Conservation (phyloP, 805 yeast species). For the Lachancea sp. region DNA sequence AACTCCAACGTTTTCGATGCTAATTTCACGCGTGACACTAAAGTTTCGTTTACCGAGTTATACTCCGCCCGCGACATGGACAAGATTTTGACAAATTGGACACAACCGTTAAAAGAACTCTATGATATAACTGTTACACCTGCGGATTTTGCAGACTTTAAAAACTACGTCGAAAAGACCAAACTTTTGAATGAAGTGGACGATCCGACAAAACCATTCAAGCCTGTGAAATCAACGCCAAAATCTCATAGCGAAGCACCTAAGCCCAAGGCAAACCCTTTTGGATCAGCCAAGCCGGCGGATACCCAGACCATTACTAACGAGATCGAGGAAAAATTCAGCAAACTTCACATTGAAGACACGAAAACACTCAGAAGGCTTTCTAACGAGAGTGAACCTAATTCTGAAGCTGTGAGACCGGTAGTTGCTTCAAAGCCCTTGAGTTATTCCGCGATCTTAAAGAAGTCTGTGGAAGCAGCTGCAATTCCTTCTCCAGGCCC, state of each 20-base stretch:
- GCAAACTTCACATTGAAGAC: slow-evolving; percentile 39
- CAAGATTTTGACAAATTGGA: slow-evolving; percentile 30
- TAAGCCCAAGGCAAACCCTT: slow-evolving; percentile 52
- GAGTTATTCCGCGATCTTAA: slow-evolving; percentile 26
- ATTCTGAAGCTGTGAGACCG: slow-evolving; percentile 2
- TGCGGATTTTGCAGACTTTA: slow-evolving; percentile 38
- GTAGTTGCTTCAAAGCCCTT: slow-evolving; percentile 15
- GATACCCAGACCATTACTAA: slow-evolving; percentile 60
- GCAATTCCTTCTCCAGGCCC: slow-evolving; percentile 3
- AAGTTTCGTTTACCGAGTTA: slow-evolving; percentile 41
- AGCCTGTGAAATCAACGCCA: slow-evolving; percentile 13
- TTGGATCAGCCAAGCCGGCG: slow-evolving; percentile 82
- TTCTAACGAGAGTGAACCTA: slow-evolving; percentile 15
- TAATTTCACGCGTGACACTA: slow-evolving; percentile 50
- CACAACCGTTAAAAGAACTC: slow-evolving; percentile 32
- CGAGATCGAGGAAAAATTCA: slow-evolving; percentile 51
- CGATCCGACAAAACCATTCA: slow-evolving; percentile 23
- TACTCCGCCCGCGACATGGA: slow-evolving; percentile 37
- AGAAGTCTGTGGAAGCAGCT: slow-evolving; percentile 23
- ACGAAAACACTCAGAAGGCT: slow-evolving; percentile 33
- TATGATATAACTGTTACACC: slow-evolving; percentile 31
- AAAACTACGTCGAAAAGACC: slow-evolving; percentile 29
- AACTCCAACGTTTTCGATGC: slow-evolving; percentile 47
- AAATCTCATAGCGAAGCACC: slow-evolving; percentile 1
- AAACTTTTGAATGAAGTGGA: slow-evolving; percentile 23